These are phyloP conservation scores for Collariella sp. DNA, from an alignment of 495 filamentous ascomycete genomes.

Conservation along the genomic window DNA sequence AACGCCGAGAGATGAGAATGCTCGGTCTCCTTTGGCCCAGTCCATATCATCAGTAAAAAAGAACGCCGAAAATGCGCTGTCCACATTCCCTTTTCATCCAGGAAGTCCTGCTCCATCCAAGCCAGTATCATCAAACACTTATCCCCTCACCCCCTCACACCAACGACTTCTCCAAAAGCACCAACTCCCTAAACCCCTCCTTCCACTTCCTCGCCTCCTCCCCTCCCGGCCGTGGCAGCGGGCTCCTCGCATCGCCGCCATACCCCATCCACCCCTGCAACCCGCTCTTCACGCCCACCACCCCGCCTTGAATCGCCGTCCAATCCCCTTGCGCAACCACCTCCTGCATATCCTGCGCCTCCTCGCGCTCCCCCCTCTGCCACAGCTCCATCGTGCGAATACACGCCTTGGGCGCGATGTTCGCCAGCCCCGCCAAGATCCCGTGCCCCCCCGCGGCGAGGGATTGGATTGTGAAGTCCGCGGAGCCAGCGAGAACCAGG, in stretches of 20 bases:
- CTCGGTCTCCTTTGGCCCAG: conserved; percentile 5
- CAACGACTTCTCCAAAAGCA: conserved; percentile 53
- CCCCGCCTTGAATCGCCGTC: conserved; percentile 77
- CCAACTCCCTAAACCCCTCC: conserved; percentile 64
- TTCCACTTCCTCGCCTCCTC: conserved; percentile 54
- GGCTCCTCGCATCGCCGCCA: conserved; percentile 66
- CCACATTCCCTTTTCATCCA: background rate
- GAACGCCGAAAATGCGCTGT: conserved; percentile 8
- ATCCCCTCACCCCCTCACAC: conserved; percentile 11
- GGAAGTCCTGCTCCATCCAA: too few species aligned
- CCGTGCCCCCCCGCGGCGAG: conserved; percentile 77
- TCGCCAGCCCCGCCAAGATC: conserved; percentile 76
- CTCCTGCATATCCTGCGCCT: conserved; percentile 70
- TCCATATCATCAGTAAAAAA: background rate
- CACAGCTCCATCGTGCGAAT: conserved; percentile 66
- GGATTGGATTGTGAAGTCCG: conserved; percentile 82
- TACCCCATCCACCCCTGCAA: conserved; percentile 72
- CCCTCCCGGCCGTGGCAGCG: conserved; percentile 59
- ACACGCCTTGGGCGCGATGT: conserved; percentile 73
- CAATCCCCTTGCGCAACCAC: conserved; percentile 78
- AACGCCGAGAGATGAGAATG: conserved; percentile 11
- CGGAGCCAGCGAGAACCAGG: conserved; percentile 78
- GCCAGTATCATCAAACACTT: too few species aligned
- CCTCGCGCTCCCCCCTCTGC: conserved; percentile 53
- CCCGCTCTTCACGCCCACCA: conserved; percentile 76